phyloP scores from a whole-genome alignment of 83 land plant species.

The Isoetes engelmannii region DNA sequence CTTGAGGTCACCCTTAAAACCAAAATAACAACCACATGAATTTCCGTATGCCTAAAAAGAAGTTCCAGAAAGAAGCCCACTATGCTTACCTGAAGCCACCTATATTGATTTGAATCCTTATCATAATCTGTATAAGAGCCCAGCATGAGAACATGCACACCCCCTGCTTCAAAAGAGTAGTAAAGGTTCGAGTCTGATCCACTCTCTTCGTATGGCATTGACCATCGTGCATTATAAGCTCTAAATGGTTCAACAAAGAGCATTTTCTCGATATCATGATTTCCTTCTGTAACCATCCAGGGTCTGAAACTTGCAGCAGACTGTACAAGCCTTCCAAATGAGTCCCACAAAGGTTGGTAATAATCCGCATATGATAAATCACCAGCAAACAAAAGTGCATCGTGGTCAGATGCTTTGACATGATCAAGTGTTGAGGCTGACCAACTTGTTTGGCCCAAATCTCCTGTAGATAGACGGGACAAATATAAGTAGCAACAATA shows the following conservation, averaged over 20 bases:
- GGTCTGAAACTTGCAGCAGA: slow-evolving; percentile 62
- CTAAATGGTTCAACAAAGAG: slow-evolving; percentile 36
- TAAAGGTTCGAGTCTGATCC: slow-evolving; percentile 69
- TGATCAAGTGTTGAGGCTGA: slow-evolving; percentile 53
- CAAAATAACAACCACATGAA: too few species aligned
- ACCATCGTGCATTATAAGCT: slow-evolving; percentile 64
- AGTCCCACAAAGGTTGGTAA: slow-evolving; percentile 63
- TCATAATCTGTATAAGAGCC: slow-evolving; percentile 73
- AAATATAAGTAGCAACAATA: neutral
- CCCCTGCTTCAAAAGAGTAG: slow-evolving; percentile 82
- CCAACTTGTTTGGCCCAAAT: slow-evolving; percentile 75
- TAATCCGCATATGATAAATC: slow-evolving; percentile 81
- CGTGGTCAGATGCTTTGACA: slow-evolving; percentile 40
- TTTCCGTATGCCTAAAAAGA: too few species aligned
- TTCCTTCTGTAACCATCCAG: slow-evolving; percentile 76
- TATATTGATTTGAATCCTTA: slow-evolving; percentile 49
- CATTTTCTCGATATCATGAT: slow-evolving; percentile 69
- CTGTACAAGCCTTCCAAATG: slow-evolving; percentile 54
- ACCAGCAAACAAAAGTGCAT: slow-evolving; percentile 68
- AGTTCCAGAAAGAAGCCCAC: too few species aligned
- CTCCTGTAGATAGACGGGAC: too few species aligned
- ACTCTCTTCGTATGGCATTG: slow-evolving; percentile 64
- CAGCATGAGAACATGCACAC: slow-evolving; percentile 73
- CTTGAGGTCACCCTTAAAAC: slow-evolving; percentile 20
- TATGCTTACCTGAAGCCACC: slow-evolving; percentile 51